Base-by-base conservation (phyloP, 2,329 filamentous ascomycete species). In the Venturia asperata region DNA sequence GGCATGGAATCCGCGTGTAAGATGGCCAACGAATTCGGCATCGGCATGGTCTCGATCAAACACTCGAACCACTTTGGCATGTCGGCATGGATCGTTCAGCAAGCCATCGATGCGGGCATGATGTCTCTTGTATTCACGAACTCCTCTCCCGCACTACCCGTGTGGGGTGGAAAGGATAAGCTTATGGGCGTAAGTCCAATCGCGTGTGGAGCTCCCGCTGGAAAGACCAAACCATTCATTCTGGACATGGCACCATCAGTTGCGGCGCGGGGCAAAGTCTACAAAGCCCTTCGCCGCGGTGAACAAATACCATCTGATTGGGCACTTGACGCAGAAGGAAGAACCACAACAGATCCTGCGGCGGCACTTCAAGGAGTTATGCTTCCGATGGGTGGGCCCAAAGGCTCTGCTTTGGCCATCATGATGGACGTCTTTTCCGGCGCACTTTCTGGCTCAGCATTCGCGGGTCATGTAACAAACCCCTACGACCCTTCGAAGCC, bases 341-440 rank as follows among this genome's bases (percentile, higher is more conserved):
- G 79, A 15, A 80, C 77, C n/a, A 91, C 89, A 0, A 84, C 88
- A 65, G 89, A 94, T 69, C 89, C 91, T 0, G 83, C 80, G 0
- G 81, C 80, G 24, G 91, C 90, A 0, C 77, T 94, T 11, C 83
- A 85, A 42, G 90, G 90, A 0, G 88, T 92, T 3, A 93, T 94
- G 90, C 77, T 93, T 24, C 90, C 90, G 0, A 92, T 94, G 88
- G 90, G 90, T 2, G 90, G 91, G 0, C 89, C 90, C 0, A 94
- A 94, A 74, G 91, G 91, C 0, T 90, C 87, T 1, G 91, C 83
- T 0, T 74, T 94, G 49, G 79, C 88, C 0, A 84, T 94, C 65
- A 93, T 92, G 88, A 94, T 94, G 91, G 90, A 94, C 72, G 88
- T 95, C 1, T 93, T 94, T 72, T 92, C 89, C 0, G 90, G 90